Base-by-base conservation (phyloP, 2,329 filamentous ascomycete genomes). In the Escovopsis sp. region DNA sequence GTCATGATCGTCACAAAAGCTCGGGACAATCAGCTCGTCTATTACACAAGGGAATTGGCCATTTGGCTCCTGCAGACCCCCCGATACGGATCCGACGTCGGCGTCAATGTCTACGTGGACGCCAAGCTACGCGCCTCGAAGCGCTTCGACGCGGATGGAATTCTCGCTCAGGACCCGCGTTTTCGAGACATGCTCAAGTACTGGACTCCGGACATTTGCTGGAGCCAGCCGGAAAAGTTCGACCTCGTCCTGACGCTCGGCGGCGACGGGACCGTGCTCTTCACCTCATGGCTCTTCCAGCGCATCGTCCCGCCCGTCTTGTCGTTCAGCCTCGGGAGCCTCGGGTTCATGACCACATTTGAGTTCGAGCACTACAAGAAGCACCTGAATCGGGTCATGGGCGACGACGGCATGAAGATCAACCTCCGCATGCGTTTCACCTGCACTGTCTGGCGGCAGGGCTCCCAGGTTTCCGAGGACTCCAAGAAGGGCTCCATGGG, bases 1-100 rank as follows among this genome's bases (percentile, higher is more conserved):
- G 76, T 98, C 55, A 96, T 98, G 91, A 94, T 98, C 54, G 85
- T 98, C 49, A 98, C 91, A 47, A 98, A 96, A 64, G 91, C 91
- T 16, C 79, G 91, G 48, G 91, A 98, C 64, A 96, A 98, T 57
- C 79, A 85, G 51, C 72, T 98, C 13, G 89, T 98, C 30, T 76
- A 83, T 51, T 70, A 95, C 50, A 98, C 91, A 2, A 76, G 84
- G 45, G 87, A 98, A 58, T 68, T 98, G 45, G 71, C 89, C 10
- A 76, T 80, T 51, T 98, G 89, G 86, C 71, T 98, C 30, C 73
- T 98, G 45, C 75, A 74, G 46, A 95, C 87, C 3, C 87, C 91
- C 11, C 78, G 91, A 38, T 94, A 98, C 58, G 86, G 86, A 35
- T 86, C 77, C 41, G 80, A 91, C 47, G 59, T 91, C n/a, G 91